Base-by-base conservation (phyloP, 2,329 filamentous ascomycete species). In the Microsporum audouinii region DNA sequence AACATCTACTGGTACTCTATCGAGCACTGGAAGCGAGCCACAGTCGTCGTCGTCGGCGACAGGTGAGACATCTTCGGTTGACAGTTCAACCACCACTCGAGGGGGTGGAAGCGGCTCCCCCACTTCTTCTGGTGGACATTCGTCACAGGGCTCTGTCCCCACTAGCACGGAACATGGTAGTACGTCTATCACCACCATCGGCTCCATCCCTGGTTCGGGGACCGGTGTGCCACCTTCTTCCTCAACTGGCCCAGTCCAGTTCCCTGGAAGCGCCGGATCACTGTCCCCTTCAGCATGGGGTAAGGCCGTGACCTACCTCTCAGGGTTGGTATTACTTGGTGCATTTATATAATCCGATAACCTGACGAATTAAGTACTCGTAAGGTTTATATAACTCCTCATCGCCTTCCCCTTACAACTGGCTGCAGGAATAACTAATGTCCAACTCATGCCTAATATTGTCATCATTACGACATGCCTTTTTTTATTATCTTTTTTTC, bases 191-290 rank as follows among this genome's bases (percentile, higher is more conserved):
- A 58, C 34, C 36, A 10, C 5, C 5, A 36, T 34, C 14, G 34
- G n/a, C 27, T 41, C 33, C 34, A 29, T 39, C 7, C 55, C 55
- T 29, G 12, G 55, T 33, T 31, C 56, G n/a, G 38, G 56, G 10
- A 29, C 39, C n/a, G 36, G 56, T 7, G 38, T 23, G 5, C 49
- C 49, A 17, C 31, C 56, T 17, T 58, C 55, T 2, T n/a, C 36
- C 7, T 29, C 56, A 2, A 58, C 56, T 14, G 56, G 23, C 17
- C 56, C 56, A 6, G 33, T 58, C 14, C 17, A 27, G 38, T 41
- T 41, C 33, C 56, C 56, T 36, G 56, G 56, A 58, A 41, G 56
- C 12, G 56, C 56, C 29, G 39, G 39, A 14, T 58, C 56, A 17
- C 23, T 58, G 5, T 41, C 34, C 17, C 56, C 56, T n/a, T 45